Evolutionary conservation across 768 basidiomycete species (phyloP).

Genomic region (Chalciporus pseudorubinellus): DNA sequence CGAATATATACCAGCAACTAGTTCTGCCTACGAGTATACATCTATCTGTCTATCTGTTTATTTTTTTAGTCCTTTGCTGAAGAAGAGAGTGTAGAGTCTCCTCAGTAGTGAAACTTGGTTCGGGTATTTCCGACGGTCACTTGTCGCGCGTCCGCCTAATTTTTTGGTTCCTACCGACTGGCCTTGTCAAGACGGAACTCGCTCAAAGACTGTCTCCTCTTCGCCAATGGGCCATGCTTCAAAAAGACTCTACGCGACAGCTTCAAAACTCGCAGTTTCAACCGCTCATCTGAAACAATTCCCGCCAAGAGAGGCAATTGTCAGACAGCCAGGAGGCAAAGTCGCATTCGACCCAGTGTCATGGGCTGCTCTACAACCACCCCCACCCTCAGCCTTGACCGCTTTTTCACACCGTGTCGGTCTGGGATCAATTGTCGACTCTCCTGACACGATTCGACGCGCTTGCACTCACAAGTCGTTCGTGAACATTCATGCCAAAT

Average conservation of each 20-base stretch:
- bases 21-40: no score
- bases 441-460: conserved; percentile 58
- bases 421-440: conserved; percentile 53
- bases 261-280: conserved; percentile 54
- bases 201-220: not conserved
- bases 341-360: conserved; percentile 58
- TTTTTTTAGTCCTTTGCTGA: not conserved
- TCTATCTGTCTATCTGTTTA: not conserved
- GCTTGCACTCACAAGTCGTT: conserved; percentile 82
- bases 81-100: no score
- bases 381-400: conserved; percentile 65
- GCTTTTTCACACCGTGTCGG: conserved; percentile 80
- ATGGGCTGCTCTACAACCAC: conserved; percentile 72
- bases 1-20: no score
- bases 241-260: conserved; percentile 49
- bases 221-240: conserved; percentile 57
- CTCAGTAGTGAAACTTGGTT: no score
- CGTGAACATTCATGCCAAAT: conserved; percentile 49
- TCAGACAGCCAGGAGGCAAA: conserved; percentile 30
- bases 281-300: conserved; percentile 53
- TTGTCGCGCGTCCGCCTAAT: conserved; percentile 26
- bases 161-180: conserved; percentile 18
- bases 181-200: conserved; percentile 7
- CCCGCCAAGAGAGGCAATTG: conserved; percentile 57
- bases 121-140: conserved; percentile 33